Conservation (phyloP, 495 filamentous ascomycete species). For the Terfezia boudieri region DNA sequence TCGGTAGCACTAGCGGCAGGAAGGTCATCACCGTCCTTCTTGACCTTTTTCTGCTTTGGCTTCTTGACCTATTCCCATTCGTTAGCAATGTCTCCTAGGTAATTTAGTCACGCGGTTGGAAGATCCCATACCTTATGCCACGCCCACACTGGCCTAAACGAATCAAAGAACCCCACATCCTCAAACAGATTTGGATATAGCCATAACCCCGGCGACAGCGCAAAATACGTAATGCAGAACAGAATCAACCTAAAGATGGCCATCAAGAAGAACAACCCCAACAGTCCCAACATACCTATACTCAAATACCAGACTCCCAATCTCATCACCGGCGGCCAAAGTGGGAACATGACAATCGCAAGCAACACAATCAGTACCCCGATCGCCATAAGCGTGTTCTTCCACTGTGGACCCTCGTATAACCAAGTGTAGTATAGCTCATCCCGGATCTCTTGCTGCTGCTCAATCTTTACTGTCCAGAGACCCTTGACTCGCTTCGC, state of each 20-base stretch:
- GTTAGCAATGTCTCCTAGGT: neutral
- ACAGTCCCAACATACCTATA: constrained; percentile 77
- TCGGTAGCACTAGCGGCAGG: neutral
- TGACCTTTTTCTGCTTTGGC: constrained; percentile 6
- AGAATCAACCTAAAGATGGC: constrained; percentile 85
- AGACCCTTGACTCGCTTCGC: constrained; percentile 81
- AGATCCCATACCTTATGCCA: constrained; percentile 70
- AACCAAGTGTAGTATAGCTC: constrained; percentile 94
- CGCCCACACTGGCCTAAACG: constrained; percentile 88
- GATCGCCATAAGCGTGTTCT: constrained; percentile 71
- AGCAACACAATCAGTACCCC: constrained; percentile 66
- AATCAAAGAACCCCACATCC: constrained; percentile 95
- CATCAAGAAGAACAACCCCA: constrained; percentile 95
- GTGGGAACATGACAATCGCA: constrained; percentile 75
- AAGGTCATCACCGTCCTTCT: neutral
- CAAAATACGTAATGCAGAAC: constrained; percentile 82
- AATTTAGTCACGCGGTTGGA: neutral
- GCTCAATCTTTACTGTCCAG: constrained; percentile 92
- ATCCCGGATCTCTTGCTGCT: constrained; percentile 77
- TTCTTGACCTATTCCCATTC: constrained; percentile 9
- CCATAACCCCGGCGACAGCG: constrained; percentile 73
- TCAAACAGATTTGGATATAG: constrained; percentile 96
- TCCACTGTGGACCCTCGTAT: constrained; percentile 84
- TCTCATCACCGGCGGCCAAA: constrained; percentile 82
- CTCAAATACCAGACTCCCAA: constrained; percentile 94